A percentile compares a stretch with the other conserved stretches of the same genome.
These are phyloP conservation scores for Wallacemonas rigidus DNA, from an alignment of 208 protist species.

Conservation along the genomic window DNA sequence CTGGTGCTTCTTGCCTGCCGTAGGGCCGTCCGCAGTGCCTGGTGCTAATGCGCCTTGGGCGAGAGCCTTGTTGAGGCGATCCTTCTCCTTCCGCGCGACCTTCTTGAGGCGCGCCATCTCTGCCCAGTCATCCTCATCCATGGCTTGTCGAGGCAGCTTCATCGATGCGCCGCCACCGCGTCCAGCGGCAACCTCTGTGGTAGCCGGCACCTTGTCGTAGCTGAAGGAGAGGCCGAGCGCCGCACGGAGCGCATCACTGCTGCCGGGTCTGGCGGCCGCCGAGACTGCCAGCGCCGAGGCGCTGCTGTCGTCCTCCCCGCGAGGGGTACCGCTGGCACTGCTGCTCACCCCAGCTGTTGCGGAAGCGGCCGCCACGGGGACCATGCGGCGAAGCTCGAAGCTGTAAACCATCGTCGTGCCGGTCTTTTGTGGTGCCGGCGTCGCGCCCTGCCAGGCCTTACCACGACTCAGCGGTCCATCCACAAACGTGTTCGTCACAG, in stretches of 20 bases:
- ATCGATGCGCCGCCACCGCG: background rate
- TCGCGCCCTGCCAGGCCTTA: constrained; percentile 14
- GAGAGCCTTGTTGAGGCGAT: background rate
- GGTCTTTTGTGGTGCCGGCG: background rate
- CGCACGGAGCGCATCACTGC: constrained; percentile 30
- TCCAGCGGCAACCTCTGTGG: too few relatives aligned
- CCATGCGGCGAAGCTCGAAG: constrained; percentile 90
- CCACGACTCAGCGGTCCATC: constrained; percentile 5
- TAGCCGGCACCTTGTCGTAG: constrained; percentile 34
- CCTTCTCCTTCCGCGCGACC: constrained; percentile 30
- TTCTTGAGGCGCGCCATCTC: constrained; percentile 38
- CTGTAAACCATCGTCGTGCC: constrained; percentile 60
- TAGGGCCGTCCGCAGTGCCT: background rate
- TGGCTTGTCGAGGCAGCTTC: constrained; percentile 23
- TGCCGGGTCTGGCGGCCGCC: background rate
- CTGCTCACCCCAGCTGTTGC: background rate
- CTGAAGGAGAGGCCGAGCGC: constrained; percentile 57
- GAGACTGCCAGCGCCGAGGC: too few relatives aligned
- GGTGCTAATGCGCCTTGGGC: background rate
- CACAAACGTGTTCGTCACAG: constrained; percentile 23
- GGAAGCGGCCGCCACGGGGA: constrained; percentile 44
- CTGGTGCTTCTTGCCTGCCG: constrained; percentile 7
- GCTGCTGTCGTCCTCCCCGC: too few relatives aligned
- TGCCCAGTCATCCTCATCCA: constrained; percentile 46
- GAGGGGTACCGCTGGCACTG: too few relatives aligned